A percentile compares a stretch with the other conserved stretches of the same genome.
phyloP scores from a whole-genome alignment of 176 grass and related monocot genomes.

The Eleusine coracana region DNA sequence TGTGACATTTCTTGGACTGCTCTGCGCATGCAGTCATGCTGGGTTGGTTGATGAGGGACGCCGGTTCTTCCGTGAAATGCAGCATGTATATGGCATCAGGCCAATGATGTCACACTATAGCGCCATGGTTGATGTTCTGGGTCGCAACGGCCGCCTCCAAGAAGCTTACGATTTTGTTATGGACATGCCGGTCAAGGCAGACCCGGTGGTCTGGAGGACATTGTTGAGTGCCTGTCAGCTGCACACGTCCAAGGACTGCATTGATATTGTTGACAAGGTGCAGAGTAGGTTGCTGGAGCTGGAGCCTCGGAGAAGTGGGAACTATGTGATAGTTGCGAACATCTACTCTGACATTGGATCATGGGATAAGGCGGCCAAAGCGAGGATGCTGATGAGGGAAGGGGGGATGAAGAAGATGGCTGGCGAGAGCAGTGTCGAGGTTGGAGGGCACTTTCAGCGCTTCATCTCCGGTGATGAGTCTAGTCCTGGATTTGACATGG shows the following conservation, averaged over 20 bases:
- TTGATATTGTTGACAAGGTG: slow-evolving; percentile 46
- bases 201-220: slow-evolving; percentile 59
- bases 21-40: slow-evolving; percentile 57
- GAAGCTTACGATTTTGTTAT: slow-evolving; percentile 62
- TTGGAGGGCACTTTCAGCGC: slow-evolving; percentile 16
- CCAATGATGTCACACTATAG: slow-evolving; percentile 61
- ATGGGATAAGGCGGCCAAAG: slow-evolving; percentile 55
- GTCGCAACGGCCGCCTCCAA: slow-evolving; percentile 40
- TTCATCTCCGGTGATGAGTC: slow-evolving; percentile 54
- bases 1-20: slow-evolving; percentile 61
- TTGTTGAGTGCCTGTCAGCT: slow-evolving; percentile 58
- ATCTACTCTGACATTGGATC: slow-evolving; percentile 53
- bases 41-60: slow-evolving; percentile 48
- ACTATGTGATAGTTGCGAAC: slow-evolving; percentile 55
- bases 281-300: slow-evolving; percentile 47
- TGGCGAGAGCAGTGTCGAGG: slow-evolving; percentile 58
- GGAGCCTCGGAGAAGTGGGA: slow-evolving; percentile 56
- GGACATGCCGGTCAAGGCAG: slow-evolving; percentile 38
- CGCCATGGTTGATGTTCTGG: slow-evolving; percentile 68
- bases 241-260: slow-evolving; percentile 53
- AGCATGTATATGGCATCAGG: slow-evolving; percentile 44
- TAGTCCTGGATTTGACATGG: slow-evolving; percentile 37
- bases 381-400: slow-evolving; percentile 56
- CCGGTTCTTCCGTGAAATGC: slow-evolving; percentile 58
- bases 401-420: slow-evolving; percentile 63